Evolutionary conservation across 371 early-diverging fungal species (phyloP), one percentile per base, ranked within the genome.

Genomic region (Haplosporangium sp.): DNA sequence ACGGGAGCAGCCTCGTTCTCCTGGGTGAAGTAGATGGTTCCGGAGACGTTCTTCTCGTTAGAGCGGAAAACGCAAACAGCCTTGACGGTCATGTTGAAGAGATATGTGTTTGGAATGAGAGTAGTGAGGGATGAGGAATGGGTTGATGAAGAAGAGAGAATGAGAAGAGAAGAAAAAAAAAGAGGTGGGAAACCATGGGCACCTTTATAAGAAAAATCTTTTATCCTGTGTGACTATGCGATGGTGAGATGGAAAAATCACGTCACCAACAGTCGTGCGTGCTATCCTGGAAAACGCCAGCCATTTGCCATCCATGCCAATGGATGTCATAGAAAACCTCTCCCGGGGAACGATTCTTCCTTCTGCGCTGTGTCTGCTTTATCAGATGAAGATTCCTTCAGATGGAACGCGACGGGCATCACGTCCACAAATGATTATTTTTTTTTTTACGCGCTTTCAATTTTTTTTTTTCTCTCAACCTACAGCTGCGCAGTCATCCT

Each of bases 21-120:
- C 84, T 96, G 95, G 63, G 73, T 82, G 81, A 96, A 89, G 40
- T 70, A 81, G 58, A 95, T 84, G 52, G 87, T 87, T 65, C 96
- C 95, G n/a, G 82, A 74, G 67, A 90, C 91, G 58, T 70, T 66
- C 55, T 55, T 60, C 41, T 65, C 57, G 81, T 86, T 86, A 47
- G 85, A 81, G 73, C 83, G 83, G 73, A 93, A 74, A 64, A 87
- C 86, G 65, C 90, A 91, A 82, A 92, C 86, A 67, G 94, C 94
- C 69, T 89, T 89, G 70, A 84, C 90, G 52, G 75, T 74, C 88
- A 89, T 89, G 74, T 74, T 87, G 61, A 16, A 45, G 42, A 38
- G 47, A 38, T 21, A 29, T 29, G 64, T 23, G 64, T 13, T 14
- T 14, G 29, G 59, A n/a, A 36, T 48, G 21, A 16, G 57, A n/a